Percentiles rank a stretch among this genome's conserved stretches.
Conservation (phyloP, 331 rosid species). For the Spiraea crenata region DNA sequence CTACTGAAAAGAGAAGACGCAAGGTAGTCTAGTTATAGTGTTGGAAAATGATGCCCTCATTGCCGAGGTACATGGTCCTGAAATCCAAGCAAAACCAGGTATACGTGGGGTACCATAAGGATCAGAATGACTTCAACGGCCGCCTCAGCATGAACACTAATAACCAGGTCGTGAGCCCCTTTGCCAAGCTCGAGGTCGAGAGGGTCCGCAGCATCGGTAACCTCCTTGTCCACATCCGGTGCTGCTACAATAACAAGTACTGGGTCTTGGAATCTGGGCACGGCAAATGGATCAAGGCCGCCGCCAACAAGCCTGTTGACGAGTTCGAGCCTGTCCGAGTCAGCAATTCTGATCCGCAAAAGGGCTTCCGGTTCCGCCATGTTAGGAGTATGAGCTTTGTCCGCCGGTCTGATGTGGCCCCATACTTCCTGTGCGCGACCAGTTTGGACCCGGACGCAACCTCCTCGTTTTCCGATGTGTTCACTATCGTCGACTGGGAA, state of each 20-base stretch:
- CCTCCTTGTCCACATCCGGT: neutral
- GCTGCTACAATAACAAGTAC: constrained; percentile 15
- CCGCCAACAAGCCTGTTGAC: neutral
- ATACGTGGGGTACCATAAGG: neutral
- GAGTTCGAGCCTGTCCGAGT: constrained; percentile 12
- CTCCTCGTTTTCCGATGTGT: neutral
- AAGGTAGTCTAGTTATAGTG: neutral
- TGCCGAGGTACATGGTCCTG: constrained; percentile 12
- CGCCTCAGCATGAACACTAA: neutral
- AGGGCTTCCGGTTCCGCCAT: neutral
- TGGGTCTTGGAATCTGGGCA: neutral
- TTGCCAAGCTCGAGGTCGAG: constrained; percentile 3
- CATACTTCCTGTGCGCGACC: neutral
- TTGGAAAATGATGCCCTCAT: neutral
- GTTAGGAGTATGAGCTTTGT: no score
- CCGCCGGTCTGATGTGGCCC: no score
- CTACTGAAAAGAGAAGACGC: neutral
- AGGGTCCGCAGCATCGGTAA: neutral
- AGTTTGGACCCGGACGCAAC: no score
- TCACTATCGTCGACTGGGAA: constrained; percentile 5
- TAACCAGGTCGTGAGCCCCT: neutral
- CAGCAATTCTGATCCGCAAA: neutral
- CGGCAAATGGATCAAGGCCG: neutral
- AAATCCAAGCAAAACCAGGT: constrained; percentile 7
- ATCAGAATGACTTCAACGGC: neutral